A percentile compares a stretch with the other conserved stretches of the same genome.
phyloP scores from a whole-genome alignment of 2,329 filamentous ascomycete genomes.

The Fusarium fujikuroi region DNA sequence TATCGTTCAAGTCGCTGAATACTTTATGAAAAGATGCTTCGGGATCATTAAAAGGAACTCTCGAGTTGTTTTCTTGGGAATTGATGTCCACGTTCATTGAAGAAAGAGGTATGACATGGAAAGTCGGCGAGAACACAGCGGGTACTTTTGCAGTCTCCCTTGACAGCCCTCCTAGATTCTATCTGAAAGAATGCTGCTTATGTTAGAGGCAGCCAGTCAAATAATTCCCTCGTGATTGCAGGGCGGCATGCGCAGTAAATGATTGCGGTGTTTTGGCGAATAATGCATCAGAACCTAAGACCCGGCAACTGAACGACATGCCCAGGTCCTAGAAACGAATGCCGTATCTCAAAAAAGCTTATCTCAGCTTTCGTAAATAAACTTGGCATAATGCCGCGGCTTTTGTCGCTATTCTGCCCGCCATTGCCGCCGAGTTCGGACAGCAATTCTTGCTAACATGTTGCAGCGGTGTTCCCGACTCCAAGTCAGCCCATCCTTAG shows the following conservation, averaged over 20 bases:
- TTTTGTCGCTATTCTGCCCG: background rate
- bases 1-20: too few relatives aligned
- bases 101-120: background rate
- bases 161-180: too few relatives aligned
- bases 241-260: background rate
- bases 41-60: background rate
- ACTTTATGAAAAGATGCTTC: fast-evolving
- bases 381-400: background rate
- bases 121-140: background rate
- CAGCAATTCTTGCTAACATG: background rate
- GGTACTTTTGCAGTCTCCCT: too few relatives aligned
- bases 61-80: too few relatives aligned
- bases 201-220: background rate
- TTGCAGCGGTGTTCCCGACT: background rate
- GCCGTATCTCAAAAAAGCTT: background rate
- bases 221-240: too few relatives aligned
- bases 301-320: background rate
- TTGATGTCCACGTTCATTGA: too few relatives aligned
- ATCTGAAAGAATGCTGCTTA: too few relatives aligned
- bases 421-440: background rate
- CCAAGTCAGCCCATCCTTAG: background rate
- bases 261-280: background rate
- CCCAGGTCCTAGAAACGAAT: background rate
- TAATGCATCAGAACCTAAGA: too few relatives aligned
- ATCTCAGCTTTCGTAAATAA: too few relatives aligned